phyloP scores from a whole-genome alignment of 805 yeast genomes.

The Torulaspora delbrueckii region DNA sequence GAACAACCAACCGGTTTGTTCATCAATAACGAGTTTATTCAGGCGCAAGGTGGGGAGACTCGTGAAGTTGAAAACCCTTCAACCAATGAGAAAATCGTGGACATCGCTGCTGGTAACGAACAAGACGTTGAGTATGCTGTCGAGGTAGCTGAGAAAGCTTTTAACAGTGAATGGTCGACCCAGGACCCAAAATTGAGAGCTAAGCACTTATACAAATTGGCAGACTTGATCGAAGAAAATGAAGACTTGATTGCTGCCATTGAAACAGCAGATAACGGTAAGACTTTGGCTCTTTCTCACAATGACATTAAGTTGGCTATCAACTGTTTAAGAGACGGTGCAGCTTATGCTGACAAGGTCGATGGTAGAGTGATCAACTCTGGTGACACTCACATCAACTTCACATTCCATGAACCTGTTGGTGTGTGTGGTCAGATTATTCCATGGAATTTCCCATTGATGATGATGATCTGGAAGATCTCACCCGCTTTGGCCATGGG shows the following conservation, averaged over 20 bases:
- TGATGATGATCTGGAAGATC: slow-evolving; percentile 76
- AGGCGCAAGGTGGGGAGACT: slow-evolving; percentile 51
- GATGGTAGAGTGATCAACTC: slow-evolving; percentile 62
- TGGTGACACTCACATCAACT: slow-evolving; percentile 58
- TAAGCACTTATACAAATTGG: slow-evolving; percentile 50
- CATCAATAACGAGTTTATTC: slow-evolving; percentile 77
- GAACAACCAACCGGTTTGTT: slow-evolving; percentile 85
- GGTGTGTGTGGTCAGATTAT: slow-evolving; percentile 82
- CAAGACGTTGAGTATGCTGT: slow-evolving; percentile 70
- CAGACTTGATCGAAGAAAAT: slow-evolving; percentile 62
- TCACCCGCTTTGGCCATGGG: slow-evolving; percentile 78
- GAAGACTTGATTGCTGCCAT: slow-evolving; percentile 60
- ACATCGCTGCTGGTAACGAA: slow-evolving; percentile 53
- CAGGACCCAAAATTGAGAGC: slow-evolving; percentile 56
- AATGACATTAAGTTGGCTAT: slow-evolving; percentile 65
- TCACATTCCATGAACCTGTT: slow-evolving; percentile 66
- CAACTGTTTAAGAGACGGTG: slow-evolving; percentile 62
- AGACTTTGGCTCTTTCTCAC: slow-evolving; percentile 58
- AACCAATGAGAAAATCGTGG: slow-evolving; percentile 56
- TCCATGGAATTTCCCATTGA: slow-evolving; percentile 81
- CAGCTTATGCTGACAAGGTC: slow-evolving; percentile 68
- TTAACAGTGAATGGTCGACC: slow-evolving; percentile 52
- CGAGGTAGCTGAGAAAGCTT: slow-evolving; percentile 60
- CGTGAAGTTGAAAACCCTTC: slow-evolving; percentile 53
- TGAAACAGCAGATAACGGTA: slow-evolving; percentile 76